Base-by-base conservation (phyloP, 1,284 basidiomycete genomes). In the Boletus albobrunnescens region DNA sequence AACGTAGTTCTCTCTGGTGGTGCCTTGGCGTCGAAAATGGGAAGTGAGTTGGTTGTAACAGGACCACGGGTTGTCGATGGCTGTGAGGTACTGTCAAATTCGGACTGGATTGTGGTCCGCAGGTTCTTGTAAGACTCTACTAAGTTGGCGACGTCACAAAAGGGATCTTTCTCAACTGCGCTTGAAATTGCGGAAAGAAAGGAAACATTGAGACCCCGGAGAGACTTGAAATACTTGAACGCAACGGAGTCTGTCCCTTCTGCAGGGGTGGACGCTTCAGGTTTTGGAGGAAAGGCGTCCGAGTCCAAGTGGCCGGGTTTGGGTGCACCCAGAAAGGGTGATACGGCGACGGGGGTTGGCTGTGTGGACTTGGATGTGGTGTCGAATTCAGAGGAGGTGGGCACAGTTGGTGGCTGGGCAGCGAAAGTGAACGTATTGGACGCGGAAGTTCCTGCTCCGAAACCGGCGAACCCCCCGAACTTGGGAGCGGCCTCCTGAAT, bases 141-240 rank as follows among this genome's bases (percentile, higher is more conserved):
- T 9, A 90, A 56, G 9, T 67, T 65, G 4, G 76, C 71, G 4
- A 92, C 67, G 57, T 94, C 82, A n/a, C 72, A 63, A 64, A 93
- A 93, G 1, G 87, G 83, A 64, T 94, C 89, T 9, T 75, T 69
- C 24, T 87, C 81, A 17, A 91, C 67, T 4, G 79, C 76, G 43
- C 78, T 75, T 12, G 78, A 74, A 38, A 92, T 67, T 26, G 81
- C 77, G 4, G 78, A 71, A 26, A 88, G 60, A 56, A 93, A 73
- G 0, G 88, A 86, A 17, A 79, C 67, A 61, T 94, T 94, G 37
- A 94, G 75, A 11, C 91, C 91, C 16, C 91, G 83, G 16, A 94
- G 73, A 7, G 82, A 79, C 31, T 74, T 81, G 68, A 82, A 91
- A 66, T 90, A 94, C 35, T 74, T 69, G 3, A 74, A 52, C 14